Evolutionary conservation across 768 basidiomycete genomes (phyloP).

Genomic region (Leccinum uliginosum): DNA sequence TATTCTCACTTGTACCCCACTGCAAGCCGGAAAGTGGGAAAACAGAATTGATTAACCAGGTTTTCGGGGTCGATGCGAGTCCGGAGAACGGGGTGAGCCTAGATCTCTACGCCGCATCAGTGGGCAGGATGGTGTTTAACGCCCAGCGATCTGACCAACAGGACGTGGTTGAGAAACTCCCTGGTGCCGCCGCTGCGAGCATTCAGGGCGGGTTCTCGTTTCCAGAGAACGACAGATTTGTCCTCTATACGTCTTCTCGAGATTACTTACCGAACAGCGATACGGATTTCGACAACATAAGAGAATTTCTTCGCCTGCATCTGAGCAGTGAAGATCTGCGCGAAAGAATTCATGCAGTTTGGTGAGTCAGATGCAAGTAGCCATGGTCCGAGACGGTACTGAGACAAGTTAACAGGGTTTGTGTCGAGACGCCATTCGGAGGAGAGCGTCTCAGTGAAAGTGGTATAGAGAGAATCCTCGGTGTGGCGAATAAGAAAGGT

Average conservation of each 20-base stretch:
- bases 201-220: constrained; percentile 1
- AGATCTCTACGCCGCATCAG: not conserved
- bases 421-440: constrained; percentile 1
- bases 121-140: no score
- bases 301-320: not conserved
- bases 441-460: constrained; percentile 7
- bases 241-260: constrained; percentile 4
- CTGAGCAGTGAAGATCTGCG: not conserved
- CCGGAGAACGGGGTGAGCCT: not conserved
- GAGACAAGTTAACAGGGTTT: not conserved
- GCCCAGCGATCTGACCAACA: not conserved
- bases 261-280: constrained; percentile 6
- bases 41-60: not conserved
- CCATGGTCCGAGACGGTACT: not conserved
- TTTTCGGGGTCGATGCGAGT: constrained; percentile 5
- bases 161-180: not conserved
- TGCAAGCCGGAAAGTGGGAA: constrained; percentile 4
- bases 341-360: constrained; percentile 1
- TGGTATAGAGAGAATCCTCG: constrained; percentile 7
- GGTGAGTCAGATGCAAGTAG: not conserved
- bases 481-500: constrained; percentile 4
- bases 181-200: not conserved
- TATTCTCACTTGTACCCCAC: not conserved
- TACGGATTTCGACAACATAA: constrained; percentile 1
- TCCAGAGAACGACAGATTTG: constrained; percentile 1